Base-by-base conservation (phyloP, 2,329 filamentous ascomycete species). In the Dactylonectria macrodidyma region DNA sequence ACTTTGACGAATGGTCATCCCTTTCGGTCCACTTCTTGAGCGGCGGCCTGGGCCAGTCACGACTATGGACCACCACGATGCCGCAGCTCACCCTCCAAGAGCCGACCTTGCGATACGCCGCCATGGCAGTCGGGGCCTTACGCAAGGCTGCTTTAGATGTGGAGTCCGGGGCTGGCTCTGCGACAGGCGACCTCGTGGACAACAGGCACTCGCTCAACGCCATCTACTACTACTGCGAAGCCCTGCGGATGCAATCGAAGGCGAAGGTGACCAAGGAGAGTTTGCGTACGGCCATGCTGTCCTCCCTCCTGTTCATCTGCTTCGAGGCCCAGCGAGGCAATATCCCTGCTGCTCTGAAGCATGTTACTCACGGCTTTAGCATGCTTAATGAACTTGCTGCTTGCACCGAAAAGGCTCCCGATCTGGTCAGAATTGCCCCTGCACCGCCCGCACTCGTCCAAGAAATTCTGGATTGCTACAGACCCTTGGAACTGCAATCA, bases 281-380 rank as follows among this genome's bases (percentile, higher is more conserved):
- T 2, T 67, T 83, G 5, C 75, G 81, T 11, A 83, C 82, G 2
- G 81, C 82, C 0, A 69, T 84, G 59, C 65, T 84, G 7, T 77
- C 82, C 1, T 83, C 82, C 0, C 72, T 84, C 3, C 66, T 84
- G 0, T 84, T 84, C 47, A 80, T 84, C 46, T 82, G 81, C 62
- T 84, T 84, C 38, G 82, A 84, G 52, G 72, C 81, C 2, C 80
- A 82, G 65, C 73, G 82, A 5, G 82, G 81, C 2, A 83, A 84
- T 12, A 76, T 79, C 61, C 77, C 81, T 1, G 80, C 80, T 2
- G 81, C 82, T 5, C 76, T 84, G 4, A 82, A 83, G 62, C 82
- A 84, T 58, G 74, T 83, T 50, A 81, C 76, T 1, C 79, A 82
- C 38, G 82, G 82, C 44, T 83, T 83, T 55, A 80, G 77, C 34